A percentile compares a stretch with the other conserved stretches of the same genome.
phyloP scores from a whole-genome alignment of 2,329 filamentous ascomycete genomes.

The Apiospora saccharicola region DNA sequence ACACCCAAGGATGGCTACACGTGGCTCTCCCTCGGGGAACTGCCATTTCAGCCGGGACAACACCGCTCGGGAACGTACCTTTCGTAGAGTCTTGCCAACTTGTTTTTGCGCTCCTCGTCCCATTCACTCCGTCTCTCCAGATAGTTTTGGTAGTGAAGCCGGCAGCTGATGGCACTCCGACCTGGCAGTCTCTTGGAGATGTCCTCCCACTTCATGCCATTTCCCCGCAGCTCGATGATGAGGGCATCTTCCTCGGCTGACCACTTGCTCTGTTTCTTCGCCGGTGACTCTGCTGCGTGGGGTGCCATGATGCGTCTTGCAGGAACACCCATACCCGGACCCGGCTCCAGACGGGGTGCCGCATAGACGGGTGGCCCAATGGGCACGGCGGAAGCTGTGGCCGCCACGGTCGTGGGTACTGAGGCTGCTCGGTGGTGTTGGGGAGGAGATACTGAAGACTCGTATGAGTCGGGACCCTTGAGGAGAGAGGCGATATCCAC shows the following conservation, averaged over 20 bases:
- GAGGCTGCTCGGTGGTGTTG: slow-evolving; percentile 48
- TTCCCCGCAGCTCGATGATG: slow-evolving; percentile 89
- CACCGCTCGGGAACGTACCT: slow-evolving; percentile 66
- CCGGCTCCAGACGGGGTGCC: slow-evolving; percentile 38
- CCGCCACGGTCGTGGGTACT: slow-evolving; percentile 44
- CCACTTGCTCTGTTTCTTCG: slow-evolving; percentile 98
- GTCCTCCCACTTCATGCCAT: slow-evolving; percentile 98
- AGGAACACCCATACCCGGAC: slow-evolving; percentile 39
- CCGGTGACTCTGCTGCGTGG: slow-evolving; percentile 70
- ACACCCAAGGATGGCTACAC: not conserved
- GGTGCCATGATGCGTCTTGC: slow-evolving; percentile 61
- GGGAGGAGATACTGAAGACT: slow-evolving; percentile 64
- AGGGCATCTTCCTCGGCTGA: slow-evolving; percentile 90
- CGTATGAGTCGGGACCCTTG: slow-evolving; percentile 77
- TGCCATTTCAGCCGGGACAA: not conserved
- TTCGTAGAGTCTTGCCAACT: slow-evolving; percentile 92
- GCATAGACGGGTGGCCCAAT: slow-evolving; percentile 39
- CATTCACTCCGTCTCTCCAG: slow-evolving; percentile 91
- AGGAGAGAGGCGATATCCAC: slow-evolving; percentile 96
- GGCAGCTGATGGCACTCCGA: slow-evolving; percentile 91
- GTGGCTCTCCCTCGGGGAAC: not conserved
- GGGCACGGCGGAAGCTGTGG: slow-evolving; percentile 45
- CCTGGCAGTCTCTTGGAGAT: slow-evolving; percentile 92
- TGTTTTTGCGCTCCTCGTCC: slow-evolving; percentile 98
- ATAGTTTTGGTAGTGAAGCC: slow-evolving; percentile 97